phyloP scores from a whole-genome alignment of 306 rosid species.

The Boehmeria nivea region DNA sequence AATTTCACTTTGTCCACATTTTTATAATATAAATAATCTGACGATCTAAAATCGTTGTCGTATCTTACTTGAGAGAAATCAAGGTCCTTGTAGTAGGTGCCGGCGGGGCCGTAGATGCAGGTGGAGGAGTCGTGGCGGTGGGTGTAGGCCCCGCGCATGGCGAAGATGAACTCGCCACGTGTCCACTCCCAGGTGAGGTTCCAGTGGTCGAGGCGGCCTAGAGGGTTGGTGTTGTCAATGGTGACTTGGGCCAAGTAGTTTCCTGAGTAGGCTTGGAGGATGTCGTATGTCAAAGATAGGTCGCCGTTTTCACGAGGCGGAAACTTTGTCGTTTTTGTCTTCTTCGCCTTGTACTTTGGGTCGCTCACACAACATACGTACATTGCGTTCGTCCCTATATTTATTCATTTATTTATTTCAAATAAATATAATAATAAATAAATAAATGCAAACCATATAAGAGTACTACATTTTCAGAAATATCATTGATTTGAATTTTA shows the following conservation, averaged over 20 bases:
- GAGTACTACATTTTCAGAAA: no score
- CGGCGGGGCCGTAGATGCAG: slow-evolving; percentile 63
- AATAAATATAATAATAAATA: no score
- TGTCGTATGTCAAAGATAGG: slow-evolving; percentile 57
- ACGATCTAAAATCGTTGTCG: no score
- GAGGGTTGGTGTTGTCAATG: slow-evolving; percentile 60
- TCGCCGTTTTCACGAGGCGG: slow-evolving; percentile 55
- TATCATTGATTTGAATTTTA: no score
- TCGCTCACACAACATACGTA: slow-evolving; percentile 69
- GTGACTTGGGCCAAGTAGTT: slow-evolving; percentile 64
- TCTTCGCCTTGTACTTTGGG: slow-evolving; percentile 45
- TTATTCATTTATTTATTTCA: no score
- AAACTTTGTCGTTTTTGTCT: slow-evolving; percentile 35
- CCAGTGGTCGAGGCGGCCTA: slow-evolving; percentile 88
- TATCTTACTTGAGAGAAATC: slow-evolving; percentile 48
- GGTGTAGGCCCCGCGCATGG: slow-evolving; percentile 67
- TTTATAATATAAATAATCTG: no score
- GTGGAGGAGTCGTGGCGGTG: slow-evolving; percentile 35
- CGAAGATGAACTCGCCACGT: slow-evolving; percentile 65
- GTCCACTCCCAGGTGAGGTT: slow-evolving; percentile 89
- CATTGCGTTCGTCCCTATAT: slow-evolving; percentile 46
- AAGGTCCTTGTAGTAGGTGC: slow-evolving; percentile 37
- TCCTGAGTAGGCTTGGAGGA: slow-evolving; percentile 43
- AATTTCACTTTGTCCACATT: no score
- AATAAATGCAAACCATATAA: no score